Base-by-base conservation (phyloP, 116 monocot species). In the Trichopus zeylanicus region DNA sequence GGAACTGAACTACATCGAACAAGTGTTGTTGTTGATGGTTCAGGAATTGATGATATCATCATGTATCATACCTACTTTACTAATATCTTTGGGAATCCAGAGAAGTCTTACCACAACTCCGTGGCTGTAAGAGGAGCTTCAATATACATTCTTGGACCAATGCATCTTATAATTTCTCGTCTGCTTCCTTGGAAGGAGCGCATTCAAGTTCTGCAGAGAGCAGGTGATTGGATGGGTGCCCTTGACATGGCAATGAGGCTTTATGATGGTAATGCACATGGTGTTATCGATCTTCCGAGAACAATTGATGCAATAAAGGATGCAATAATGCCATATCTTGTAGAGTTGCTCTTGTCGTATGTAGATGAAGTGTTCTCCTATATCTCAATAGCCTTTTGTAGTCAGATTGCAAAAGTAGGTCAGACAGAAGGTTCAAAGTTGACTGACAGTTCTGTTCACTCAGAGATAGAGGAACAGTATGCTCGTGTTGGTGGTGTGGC, bases 221-320 rank as follows among this genome's bases (percentile, higher is more conserved):
- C 98, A 60, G 98, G 98, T 67, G 98, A 98, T 59, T 98, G 98
- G 98, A 98, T 98, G 91, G 91, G 98, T 69, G 91, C 98, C 19
- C 59, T 98, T 26, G 88, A 91, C 75, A 88, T 98, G 91, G 77
- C 92, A 57, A 91, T 98, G 92, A 79, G 71, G 67, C 81, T 98
- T 25, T 91, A 91, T 69, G 98, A 98, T 82, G 98, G 98, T 20
- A 88, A 88, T 56, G 74, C 91, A 57, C 92, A 88, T 62, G 98
- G 98, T 63, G 98, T 98, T 63, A 78, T 98, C 57, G 98, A 91
- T 85, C 88, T 98, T 70, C 98, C 98, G 31, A 85, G 82, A 65
- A 75, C 70, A 52, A 63, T 88, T 67, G 92, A 81, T 66, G 60
- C 67, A 52, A 91, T 98, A 62, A 66, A 81, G 48, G 84, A 88